phyloP scores from a whole-genome alignment of 768 basidiomycete species.

The Tricholomella constricta region DNA sequence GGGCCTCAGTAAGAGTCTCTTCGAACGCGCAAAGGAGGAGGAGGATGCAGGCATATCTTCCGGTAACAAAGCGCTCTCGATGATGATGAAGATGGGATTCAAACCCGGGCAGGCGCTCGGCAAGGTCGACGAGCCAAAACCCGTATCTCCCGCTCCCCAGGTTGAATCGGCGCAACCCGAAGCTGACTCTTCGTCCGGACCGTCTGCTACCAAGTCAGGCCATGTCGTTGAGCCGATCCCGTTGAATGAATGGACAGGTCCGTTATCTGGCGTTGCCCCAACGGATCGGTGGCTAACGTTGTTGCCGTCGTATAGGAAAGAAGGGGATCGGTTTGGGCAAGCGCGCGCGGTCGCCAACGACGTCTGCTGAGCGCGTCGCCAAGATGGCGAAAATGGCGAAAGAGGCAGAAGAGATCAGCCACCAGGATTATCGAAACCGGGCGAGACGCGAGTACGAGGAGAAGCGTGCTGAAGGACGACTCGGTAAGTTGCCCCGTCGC shows the following conservation, averaged over 20 bases:
- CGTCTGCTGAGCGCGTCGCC: conserved; percentile 60
- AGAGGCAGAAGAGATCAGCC: conserved; percentile 60
- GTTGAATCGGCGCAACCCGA: conserved; percentile 1
- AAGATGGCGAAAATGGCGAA: conserved; percentile 83
- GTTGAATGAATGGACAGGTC: conserved; percentile 82
- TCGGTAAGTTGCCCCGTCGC: conserved; percentile 38
- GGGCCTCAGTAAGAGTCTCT: conserved; percentile 77
- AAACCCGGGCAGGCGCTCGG: conserved; percentile 82
- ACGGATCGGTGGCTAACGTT: not conserved
- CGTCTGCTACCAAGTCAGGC: not conserved
- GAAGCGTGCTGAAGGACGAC: conserved; percentile 68
- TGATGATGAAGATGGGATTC: conserved; percentile 96
- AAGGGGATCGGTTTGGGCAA: conserved; percentile 76
- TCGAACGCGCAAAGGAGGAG: conserved; percentile 73
- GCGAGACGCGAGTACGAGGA: conserved; percentile 75
- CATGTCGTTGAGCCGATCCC: conserved; percentile 72
- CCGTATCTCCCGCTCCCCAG: conserved; percentile 1
- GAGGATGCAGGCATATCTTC: conserved; percentile 50
- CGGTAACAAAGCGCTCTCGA: conserved; percentile 77
- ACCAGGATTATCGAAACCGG: conserved; percentile 68
- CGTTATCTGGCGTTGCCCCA: conserved; percentile 22
- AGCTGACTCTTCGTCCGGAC: not conserved
- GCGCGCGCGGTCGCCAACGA: conserved; percentile 64
- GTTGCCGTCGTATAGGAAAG: conserved; percentile 51
- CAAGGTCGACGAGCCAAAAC: conserved; percentile 30